A percentile compares a stretch with the other conserved stretches of the same genome.
Conservation (phyloP, 192 early-diverging fungal species). For the Entomortierella chlamydospora region DNA sequence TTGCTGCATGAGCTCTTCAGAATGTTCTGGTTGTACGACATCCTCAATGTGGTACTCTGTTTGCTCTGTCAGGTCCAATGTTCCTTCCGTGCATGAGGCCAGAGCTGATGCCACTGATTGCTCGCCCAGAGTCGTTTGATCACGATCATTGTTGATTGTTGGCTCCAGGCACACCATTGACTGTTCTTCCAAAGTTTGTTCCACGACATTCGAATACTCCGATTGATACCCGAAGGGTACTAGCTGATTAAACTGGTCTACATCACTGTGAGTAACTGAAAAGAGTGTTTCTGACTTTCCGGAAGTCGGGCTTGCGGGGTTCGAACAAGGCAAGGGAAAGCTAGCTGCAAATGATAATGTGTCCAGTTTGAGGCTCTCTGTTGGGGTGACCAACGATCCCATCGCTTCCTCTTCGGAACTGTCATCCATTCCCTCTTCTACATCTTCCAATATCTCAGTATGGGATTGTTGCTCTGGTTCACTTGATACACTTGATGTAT, state of each 20-base stretch:
- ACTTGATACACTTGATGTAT: neutral
- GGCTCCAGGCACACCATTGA: too few relatives aligned
- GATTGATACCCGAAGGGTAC: neutral
- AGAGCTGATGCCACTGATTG: too few relatives aligned
- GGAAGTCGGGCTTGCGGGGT: neutral
- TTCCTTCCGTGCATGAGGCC: too few relatives aligned
- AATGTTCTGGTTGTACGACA: too few relatives aligned
- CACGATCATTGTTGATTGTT: too few relatives aligned
- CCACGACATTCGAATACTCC: neutral
- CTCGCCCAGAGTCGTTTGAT: too few relatives aligned
- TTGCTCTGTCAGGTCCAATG: too few relatives aligned
- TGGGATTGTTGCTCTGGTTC: neutral
- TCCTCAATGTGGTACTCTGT: too few relatives aligned
- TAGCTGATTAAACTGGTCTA: neutral
- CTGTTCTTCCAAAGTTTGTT: neutral
- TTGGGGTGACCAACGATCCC: neutral
- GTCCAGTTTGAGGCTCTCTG: neutral
- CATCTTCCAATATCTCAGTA: neutral
- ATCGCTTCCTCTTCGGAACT: neutral
- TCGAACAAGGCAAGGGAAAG: neutral
- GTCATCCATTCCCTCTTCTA: neutral
- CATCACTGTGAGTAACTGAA: neutral
- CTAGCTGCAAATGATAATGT: neutral
- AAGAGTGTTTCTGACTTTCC: neutral
- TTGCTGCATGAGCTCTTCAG: too few relatives aligned